A percentile compares a stretch with the other conserved stretches of the same genome.
Evolutionary conservation across 345 rosid genomes (phyloP).

Genomic region (Angophora floribunda): DNA sequence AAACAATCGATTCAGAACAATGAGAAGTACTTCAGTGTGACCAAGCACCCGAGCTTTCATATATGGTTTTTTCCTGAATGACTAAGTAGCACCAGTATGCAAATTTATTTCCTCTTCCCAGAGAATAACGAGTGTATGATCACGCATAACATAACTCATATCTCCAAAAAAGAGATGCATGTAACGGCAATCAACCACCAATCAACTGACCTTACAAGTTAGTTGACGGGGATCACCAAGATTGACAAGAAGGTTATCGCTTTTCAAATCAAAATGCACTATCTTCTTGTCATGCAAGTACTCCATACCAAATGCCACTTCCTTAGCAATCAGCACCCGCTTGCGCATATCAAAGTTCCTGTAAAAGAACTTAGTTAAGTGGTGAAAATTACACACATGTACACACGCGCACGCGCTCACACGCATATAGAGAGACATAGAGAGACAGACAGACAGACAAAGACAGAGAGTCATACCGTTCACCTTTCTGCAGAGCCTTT

Average conservation of each 20-base stretch:
- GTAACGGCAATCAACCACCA: background rate
- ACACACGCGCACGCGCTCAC: no score
- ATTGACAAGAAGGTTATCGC: conserved; percentile 67
- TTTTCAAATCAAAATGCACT: conserved; percentile 65
- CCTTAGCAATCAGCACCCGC: conserved; percentile 53
- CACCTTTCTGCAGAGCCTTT: conserved; percentile 48
- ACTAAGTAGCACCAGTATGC: background rate
- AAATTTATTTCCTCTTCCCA: background rate
- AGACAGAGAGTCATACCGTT: conserved; percentile 17
- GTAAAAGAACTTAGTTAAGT: background rate
- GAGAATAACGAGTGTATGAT: background rate
- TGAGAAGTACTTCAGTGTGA: background rate
- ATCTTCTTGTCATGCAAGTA: conserved; percentile 60
- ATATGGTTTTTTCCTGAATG: background rate
- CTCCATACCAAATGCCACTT: conserved; percentile 70
- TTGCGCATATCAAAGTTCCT: conserved; percentile 50
- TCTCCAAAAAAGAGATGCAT: background rate
- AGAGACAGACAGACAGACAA: background rate
- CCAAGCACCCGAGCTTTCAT: background rate
- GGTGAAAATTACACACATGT: background rate
- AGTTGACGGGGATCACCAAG: conserved; percentile 66
- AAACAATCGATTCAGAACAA: background rate
- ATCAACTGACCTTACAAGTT: conserved; percentile 51
- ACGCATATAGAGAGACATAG: background rate
- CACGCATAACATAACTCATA: background rate